These are phyloP conservation scores for Wickerhamiella bombiphila DNA, from an alignment of 805 yeast species.

Conservation along the genomic window DNA sequence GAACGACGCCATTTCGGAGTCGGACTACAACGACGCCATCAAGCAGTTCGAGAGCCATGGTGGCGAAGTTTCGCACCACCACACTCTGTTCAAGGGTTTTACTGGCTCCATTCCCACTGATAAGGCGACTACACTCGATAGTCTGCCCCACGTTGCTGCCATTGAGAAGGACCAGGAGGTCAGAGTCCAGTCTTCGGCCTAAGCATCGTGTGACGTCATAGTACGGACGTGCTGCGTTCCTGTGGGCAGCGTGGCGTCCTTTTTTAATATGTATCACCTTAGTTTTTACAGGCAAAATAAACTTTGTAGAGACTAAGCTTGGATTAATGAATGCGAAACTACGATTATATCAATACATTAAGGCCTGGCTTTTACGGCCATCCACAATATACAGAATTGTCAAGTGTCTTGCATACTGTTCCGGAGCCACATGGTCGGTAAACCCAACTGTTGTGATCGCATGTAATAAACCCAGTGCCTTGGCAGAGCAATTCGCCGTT, in stretches of 20 bases:
- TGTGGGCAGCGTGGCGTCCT: no score
- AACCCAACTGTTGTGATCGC: slow-evolving; percentile 20
- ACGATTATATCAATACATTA: no score
- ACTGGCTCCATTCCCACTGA: slow-evolving; percentile 22
- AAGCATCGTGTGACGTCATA: no score
- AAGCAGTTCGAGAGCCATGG: slow-evolving; percentile 17
- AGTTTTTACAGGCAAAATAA: no score
- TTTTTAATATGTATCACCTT: no score
- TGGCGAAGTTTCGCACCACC: slow-evolving; percentile 21
- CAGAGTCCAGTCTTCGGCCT: slow-evolving; percentile 11
- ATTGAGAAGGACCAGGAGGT: slow-evolving; percentile 23
- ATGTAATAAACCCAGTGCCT: slow-evolving; percentile 19
- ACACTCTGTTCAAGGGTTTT: slow-evolving; percentile 25
- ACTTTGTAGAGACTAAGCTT: no score
- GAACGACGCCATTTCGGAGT: slow-evolving; percentile 15
- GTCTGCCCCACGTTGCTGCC: slow-evolving; percentile 18
- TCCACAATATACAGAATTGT: slow-evolving; percentile 18
- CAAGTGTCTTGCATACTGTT: slow-evolving; percentile 17
- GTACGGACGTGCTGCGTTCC: no score
- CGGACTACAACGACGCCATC: slow-evolving; percentile 14
- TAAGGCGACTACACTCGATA: slow-evolving; percentile 19
- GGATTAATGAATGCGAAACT: no score
- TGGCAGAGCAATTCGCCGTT: slow-evolving; percentile 20
- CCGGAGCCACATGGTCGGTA: slow-evolving; percentile 22
- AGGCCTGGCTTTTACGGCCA: slow-evolving; percentile 16